Conservation (phyloP, 192 early-diverging fungal genomes). For the Tieghemiomyces parasiticus region DNA sequence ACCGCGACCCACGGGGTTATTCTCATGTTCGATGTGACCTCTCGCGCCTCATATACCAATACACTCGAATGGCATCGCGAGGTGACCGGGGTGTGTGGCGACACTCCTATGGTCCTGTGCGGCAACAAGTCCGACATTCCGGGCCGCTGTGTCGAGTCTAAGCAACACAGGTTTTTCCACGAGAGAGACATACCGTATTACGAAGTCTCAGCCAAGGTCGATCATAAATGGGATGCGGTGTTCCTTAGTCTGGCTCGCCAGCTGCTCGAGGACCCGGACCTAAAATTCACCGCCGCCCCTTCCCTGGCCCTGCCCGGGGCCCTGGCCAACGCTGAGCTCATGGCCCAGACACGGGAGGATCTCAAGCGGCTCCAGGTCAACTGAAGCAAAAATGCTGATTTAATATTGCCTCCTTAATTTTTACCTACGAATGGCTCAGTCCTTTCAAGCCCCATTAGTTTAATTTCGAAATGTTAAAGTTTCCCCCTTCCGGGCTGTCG, state of each 20-base stretch:
- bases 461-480: too few species aligned
- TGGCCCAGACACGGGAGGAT: constrained; percentile 67
- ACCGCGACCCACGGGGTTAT: constrained; percentile 99
- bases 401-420: too few species aligned
- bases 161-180: constrained; percentile 99
- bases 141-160: constrained; percentile 99
- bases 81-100: constrained; percentile 97
- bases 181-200: constrained; percentile 99
- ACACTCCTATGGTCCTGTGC: constrained; percentile 99
- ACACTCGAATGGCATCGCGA: constrained; percentile 99
- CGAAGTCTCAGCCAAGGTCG: constrained; percentile 98
- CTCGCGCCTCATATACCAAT: constrained; percentile 99
- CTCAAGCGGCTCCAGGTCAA: too few species aligned
- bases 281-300: constrained; percentile 95
- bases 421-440: too few species aligned
- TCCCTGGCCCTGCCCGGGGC: constrained; percentile 93
- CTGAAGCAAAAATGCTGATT: too few species aligned
- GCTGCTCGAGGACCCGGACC: constrained; percentile 82
- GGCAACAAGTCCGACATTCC: constrained; percentile 99
- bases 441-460: too few species aligned
- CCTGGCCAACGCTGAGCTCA: constrained; percentile 55
- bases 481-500: too few species aligned
- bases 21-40: constrained; percentile 99
- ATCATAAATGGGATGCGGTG: constrained; percentile 99
- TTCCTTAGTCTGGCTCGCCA: constrained; percentile 99